Evolutionary conservation across 139 green algal species (phyloP).

Genomic region (Chlamydomonas eustigma): DNA sequence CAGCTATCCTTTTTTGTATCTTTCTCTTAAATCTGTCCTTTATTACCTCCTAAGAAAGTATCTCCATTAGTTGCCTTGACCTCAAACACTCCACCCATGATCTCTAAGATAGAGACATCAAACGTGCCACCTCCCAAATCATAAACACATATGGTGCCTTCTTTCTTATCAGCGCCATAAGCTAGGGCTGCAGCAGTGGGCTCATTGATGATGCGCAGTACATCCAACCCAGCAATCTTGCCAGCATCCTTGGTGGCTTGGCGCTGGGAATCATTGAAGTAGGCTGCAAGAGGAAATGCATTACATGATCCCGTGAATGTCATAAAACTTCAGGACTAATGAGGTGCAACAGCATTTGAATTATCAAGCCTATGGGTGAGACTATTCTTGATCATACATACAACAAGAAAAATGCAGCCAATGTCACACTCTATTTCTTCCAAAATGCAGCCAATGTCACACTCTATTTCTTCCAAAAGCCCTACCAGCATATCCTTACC

Average conservation of each 20-base stretch:
- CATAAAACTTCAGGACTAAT: too few relatives aligned
- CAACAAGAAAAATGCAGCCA: too few relatives aligned
- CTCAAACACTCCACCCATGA: constrained; percentile 93
- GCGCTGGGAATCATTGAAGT: constrained; percentile 98
- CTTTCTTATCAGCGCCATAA: constrained; percentile 96
- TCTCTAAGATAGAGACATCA: constrained; percentile 98
- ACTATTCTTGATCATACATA: too few relatives aligned
- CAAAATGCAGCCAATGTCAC: too few relatives aligned
- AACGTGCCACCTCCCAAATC: constrained; percentile 96
- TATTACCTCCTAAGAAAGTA: constrained; percentile 95
- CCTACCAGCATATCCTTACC: too few relatives aligned
- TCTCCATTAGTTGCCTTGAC: constrained; percentile 99
- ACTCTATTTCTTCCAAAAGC: too few relatives aligned
- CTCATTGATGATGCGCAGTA: constrained; percentile 99
- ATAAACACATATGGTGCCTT: constrained; percentile 83
- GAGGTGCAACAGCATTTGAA: too few relatives aligned
- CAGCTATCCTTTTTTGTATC: too few relatives aligned
- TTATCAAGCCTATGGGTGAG: too few relatives aligned
- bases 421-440: too few relatives aligned
- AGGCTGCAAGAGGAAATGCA: constrained; percentile 48
- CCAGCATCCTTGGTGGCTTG: constrained; percentile 70
- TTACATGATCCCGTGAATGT: too few relatives aligned
- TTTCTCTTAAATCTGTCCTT: too few relatives aligned
- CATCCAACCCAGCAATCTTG: constrained; percentile 81
- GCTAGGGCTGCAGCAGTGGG: constrained; percentile 93